A percentile compares a stretch with the other conserved stretches of the same genome.
phyloP scores from a whole-genome alignment of 2,329 filamentous ascomycete species.

The Aureobasidium sp. region DNA sequence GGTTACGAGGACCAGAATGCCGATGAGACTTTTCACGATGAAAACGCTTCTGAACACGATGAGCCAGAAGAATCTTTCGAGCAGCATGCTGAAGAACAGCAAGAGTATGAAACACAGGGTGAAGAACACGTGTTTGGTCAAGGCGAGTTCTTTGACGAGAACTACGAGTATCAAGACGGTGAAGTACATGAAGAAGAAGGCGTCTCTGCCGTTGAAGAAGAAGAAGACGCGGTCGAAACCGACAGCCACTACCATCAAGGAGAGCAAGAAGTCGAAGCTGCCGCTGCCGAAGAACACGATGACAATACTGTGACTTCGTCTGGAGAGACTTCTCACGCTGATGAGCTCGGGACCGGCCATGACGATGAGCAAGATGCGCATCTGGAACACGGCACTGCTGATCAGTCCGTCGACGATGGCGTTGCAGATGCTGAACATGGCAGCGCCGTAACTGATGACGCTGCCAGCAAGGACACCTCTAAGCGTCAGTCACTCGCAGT shows the following conservation, averaged over 20 bases:
- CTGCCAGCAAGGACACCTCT: background rate
- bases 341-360: background rate
- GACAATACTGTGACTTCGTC: background rate
- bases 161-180: constrained; percentile 3
- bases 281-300: background rate
- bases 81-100: background rate
- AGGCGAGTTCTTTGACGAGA: constrained; percentile 14
- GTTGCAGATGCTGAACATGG: background rate
- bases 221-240: background rate
- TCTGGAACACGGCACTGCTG: background rate
- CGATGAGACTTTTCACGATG: background rate
- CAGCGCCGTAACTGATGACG: background rate
- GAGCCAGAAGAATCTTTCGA: background rate
- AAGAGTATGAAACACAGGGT: constrained; percentile 9
- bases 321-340: background rate
- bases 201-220: constrained; percentile 2
- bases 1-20: background rate
- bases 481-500: background rate
- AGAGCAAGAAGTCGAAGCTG: background rate
- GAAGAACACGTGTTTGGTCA: constrained; percentile 15
- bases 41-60: constrained; percentile 7
- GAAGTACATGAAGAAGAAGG: constrained; percentile 12
- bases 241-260: background rate
- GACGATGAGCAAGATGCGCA: background rate
- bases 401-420: background rate